Evolutionary conservation across 2,329 filamentous ascomycete genomes (phyloP), one percentile per base, ranked within the genome.

Genomic region (Microdochium trichocladiopsis): DNA sequence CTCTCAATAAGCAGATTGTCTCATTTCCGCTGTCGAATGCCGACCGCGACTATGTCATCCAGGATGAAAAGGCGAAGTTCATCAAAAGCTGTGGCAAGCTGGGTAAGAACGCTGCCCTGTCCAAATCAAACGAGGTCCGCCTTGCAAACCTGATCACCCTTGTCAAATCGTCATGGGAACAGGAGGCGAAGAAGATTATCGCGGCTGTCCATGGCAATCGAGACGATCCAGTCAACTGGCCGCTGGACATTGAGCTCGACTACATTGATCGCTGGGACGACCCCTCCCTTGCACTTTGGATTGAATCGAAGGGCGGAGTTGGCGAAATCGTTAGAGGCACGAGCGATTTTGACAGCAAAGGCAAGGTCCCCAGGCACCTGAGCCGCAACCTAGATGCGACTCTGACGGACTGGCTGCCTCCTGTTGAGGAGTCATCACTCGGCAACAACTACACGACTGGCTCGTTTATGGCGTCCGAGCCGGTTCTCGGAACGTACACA

Each of bases 11-110:
- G 8, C 60, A 60, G 12, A 59, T 67, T 47, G 59, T 67, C 47
- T 67, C 64, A 2, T 67, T 67, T 48, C 64, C 63, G 2, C 48
- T 61, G 8, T 58, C 61, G 1, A 52, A 61, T 4, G 49, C 53
- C 3, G 63, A 66, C 45, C 57, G 60, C 21, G 57, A 60, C 5
- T 61, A 58, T 37, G 64, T 61, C 12, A 51, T 63, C 9, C 57
- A 59, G 50, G 61, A 61, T 49, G 63, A 66, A 48, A 62, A 55
- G 52, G 55, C 53, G 8, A 25, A 53, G 10, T 63, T 65, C 25
- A 41, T 61, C 25, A 52, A 58, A 41, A 33, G 41, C 41, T 45
- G 41, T 22, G 41, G 41, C 18, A 45, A 45, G 41, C 41, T 12
- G 41, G 21, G 41, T 22, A 45, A 45, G 41, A 45, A 45, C 18